Percentiles rank a stretch among this genome's conserved stretches.
These are phyloP conservation scores for Onygena corvina DNA, from an alignment of 2,329 filamentous ascomycete genomes.

Conservation along the genomic window DNA sequence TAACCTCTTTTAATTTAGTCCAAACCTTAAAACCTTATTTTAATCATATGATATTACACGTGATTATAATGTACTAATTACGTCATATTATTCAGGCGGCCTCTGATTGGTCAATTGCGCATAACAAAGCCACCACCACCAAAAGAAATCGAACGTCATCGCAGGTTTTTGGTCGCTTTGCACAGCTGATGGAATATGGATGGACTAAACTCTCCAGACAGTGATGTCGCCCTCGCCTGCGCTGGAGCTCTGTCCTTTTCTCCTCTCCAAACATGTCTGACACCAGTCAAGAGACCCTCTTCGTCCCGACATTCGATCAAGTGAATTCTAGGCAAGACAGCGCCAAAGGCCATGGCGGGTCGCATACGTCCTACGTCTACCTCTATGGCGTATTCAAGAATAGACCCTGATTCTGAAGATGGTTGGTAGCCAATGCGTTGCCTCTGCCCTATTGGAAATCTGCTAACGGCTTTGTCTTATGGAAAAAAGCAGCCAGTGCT, in stretches of 20 bases:
- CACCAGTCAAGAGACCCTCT: not conserved
- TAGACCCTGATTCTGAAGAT: slow-evolving; percentile 3
- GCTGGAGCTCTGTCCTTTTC: not conserved
- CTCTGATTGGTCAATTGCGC: not conserved
- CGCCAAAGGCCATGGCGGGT: not conserved
- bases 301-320: not conserved
- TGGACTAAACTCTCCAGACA: not conserved
- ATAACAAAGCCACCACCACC: slow-evolving; percentile 1
- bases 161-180: not conserved
- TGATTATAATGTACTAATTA: not conserved
- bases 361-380: slow-evolving; percentile 3
- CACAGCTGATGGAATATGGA: not conserved
- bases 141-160: not conserved
- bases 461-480: not conserved
- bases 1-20: not conserved
- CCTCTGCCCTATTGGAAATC: not conserved
- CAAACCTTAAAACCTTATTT: not conserved
- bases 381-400: not conserved
- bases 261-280: slow-evolving; percentile 2
- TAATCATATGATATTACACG: not conserved
- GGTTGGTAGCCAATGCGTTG: not conserved
- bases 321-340: not conserved
- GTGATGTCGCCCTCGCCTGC: not conserved
- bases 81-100: not conserved
- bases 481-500: not conserved